Base-by-base conservation (phyloP, 2,329 filamentous ascomycete species). In the Didymella pinodella region DNA sequence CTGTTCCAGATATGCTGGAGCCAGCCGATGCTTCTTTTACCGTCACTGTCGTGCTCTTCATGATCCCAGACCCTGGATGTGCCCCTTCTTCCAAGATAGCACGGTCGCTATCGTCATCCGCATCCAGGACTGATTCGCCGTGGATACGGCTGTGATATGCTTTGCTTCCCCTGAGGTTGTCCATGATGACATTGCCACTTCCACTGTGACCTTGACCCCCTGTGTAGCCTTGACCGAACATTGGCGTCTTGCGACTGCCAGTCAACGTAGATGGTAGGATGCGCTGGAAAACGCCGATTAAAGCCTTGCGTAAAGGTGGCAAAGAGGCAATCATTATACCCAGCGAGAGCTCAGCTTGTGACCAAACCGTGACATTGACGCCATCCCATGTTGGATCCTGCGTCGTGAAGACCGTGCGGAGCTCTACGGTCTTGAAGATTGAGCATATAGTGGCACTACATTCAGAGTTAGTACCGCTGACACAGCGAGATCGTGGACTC, bases 371-470 rank as follows among this genome's bases (percentile, higher is more conserved):
- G 5, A 74, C 55, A 14, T 63, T 53, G 5, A 69, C 60, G 14
- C 63, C 65, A 16, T 73, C 65, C 64, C 65, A 72, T 1, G 68
- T 70, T 2, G 67, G 65, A 25, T 74, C 70, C 31, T 22, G 45
- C 0, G 66, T 68, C 7, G 64, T 66, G 11, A 44, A 56, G 8
- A 74, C 55, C 1, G 59, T 56, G 7, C 62, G 64, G 4, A 73
- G 64, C 46, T 71, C 65, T 26, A 68, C 54, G 2, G 65, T 66
- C 31, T 73, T 73, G 62, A 73, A 71, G 11, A 71, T 63, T 7
- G 67, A 69, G 38, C 68, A 71, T 20, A 72, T 57, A 2, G 65
- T 72, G 12, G 64, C 69, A 5, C 70, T 71, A 31, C 4, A 12
- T 11, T 6, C 3, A 14, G n/a, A n/a, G n/a, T 54, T n/a, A 54